Conservation (phyloP, 225 moss, liverwort and hornwort species). For the Thuidium tamariscinum region DNA sequence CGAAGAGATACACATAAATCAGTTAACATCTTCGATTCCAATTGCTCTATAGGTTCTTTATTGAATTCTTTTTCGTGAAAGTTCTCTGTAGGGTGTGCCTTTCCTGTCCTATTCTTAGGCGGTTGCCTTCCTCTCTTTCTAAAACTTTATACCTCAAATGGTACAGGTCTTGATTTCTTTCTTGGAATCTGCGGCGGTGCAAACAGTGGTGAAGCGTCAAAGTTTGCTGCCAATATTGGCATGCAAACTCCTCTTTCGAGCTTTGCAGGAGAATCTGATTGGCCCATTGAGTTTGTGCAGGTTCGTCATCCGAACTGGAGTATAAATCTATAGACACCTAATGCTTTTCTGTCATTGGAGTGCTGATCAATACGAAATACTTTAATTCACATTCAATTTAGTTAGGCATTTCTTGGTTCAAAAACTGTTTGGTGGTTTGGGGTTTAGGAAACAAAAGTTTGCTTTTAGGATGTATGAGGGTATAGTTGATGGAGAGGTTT, state of each 20-base stretch:
- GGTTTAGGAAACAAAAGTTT: too few relatives aligned
- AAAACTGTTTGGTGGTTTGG: too few relatives aligned
- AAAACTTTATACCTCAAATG: not conserved
- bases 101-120: not conserved
- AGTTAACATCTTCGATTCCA: not conserved
- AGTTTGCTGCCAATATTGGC: slow-evolving; percentile 78
- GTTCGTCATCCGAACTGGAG: slow-evolving; percentile 31
- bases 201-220: slow-evolving; percentile 68
- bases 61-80: not conserved
- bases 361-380: not conserved
- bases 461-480: too few relatives aligned
- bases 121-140: not conserved
- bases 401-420: not conserved
- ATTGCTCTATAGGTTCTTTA: not conserved
- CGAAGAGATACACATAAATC: not conserved
- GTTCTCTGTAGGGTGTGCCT: not conserved
- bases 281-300: slow-evolving; percentile 96
- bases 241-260: slow-evolving; percentile 81
- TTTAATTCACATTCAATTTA: not conserved
- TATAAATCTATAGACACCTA: not conserved
- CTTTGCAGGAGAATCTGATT: slow-evolving; percentile 70
- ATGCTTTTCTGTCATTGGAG: not conserved
- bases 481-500: not conserved
- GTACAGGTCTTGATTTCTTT: slow-evolving; percentile 65
- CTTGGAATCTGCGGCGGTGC: slow-evolving; percentile 56